These are phyloP conservation scores for Porogramme epimiltina DNA, from an alignment of 1,284 basidiomycete genomes.

Conservation along the genomic window DNA sequence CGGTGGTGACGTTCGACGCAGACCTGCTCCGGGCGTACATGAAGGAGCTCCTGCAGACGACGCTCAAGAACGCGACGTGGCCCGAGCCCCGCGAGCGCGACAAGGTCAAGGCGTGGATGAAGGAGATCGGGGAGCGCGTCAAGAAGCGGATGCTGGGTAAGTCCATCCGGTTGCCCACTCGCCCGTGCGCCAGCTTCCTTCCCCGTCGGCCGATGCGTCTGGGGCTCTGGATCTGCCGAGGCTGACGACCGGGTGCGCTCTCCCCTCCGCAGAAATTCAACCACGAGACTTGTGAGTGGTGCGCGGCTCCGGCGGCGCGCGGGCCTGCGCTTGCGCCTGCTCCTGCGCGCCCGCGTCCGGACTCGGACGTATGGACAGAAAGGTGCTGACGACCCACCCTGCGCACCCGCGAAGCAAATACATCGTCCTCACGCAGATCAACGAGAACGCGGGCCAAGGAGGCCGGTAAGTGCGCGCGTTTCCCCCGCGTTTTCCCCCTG, in stretches of 20 bases:
- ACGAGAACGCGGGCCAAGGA: constrained; percentile 79
- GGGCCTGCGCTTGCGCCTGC: too few species aligned
- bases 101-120: constrained; percentile 71
- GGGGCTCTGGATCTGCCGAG: not conserved
- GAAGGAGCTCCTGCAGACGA: constrained; percentile 73
- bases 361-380: too few species aligned
- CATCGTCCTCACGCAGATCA: constrained; percentile 79
- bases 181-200: not conserved
- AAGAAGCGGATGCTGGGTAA: constrained; percentile 75
- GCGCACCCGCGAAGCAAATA: constrained; percentile 68
- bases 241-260: constrained; percentile 8
- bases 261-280: constrained; percentile 56
- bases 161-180: constrained; percentile 13
- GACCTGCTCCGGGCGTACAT: constrained; percentile 75
- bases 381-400: too few species aligned
- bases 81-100: constrained; percentile 68
- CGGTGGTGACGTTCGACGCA: constrained; percentile 59
- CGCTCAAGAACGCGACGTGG: constrained; percentile 66
- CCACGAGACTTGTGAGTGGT: constrained; percentile 73
- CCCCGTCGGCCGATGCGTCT: not conserved
- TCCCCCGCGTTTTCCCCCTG: not conserved
- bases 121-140: constrained; percentile 78
- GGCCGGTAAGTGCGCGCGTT: constrained; percentile 56
- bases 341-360: too few species aligned
- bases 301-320: constrained; percentile 5